Evolutionary conservation across 1,284 basidiomycete species (phyloP), one percentile per base, ranked within the genome.

Genomic region (Coniferiporia weirii): DNA sequence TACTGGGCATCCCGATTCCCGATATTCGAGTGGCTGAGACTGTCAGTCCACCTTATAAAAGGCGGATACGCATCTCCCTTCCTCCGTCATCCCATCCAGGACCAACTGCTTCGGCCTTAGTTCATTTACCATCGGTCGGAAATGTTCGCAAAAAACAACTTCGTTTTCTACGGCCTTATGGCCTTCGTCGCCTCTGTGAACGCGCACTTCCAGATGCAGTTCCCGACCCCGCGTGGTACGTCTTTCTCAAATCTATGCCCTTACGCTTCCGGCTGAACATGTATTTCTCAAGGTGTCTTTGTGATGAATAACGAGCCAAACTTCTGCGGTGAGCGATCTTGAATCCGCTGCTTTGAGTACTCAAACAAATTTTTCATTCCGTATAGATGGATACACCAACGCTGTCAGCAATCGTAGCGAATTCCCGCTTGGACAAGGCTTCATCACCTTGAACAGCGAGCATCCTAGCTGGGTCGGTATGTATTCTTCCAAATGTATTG

Each of bases 141-240:
- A 35, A 50, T 51, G 47, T 45, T 57, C 48, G 17, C 22, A 17
- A 50, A 49, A 45, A 45, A 43, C 10, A 22, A 17, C 22, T 13
- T 52, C 27, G 22, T 60, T 20, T 27, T 51, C 38, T 46, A 32
- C 12, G 59, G 38, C 54, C 50, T 65, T 22, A 40, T 61, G 34
- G 64, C 65, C 8, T 65, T 77, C 45, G 66, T 74, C 15, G 66
- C 74, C 36, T 68, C 76, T 20, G 77, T 73, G 1, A 72, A 75
- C 43, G 85, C 82, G 12, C 85, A 88, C 68, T 87, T 87, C 68
- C 79, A 77, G 27, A 75, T 87, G 43, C 76, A 80, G 61, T 87
- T 80, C 64, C 85, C 85, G 20, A 64, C 70, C 6, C 79, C 82
- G 32, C 76, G 85, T 53, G 85, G 85, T 1, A 66, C 66, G 38